phyloP scores from a whole-genome alignment of 208 protist genomes.

The Acanthamoeba healyi region DNA sequence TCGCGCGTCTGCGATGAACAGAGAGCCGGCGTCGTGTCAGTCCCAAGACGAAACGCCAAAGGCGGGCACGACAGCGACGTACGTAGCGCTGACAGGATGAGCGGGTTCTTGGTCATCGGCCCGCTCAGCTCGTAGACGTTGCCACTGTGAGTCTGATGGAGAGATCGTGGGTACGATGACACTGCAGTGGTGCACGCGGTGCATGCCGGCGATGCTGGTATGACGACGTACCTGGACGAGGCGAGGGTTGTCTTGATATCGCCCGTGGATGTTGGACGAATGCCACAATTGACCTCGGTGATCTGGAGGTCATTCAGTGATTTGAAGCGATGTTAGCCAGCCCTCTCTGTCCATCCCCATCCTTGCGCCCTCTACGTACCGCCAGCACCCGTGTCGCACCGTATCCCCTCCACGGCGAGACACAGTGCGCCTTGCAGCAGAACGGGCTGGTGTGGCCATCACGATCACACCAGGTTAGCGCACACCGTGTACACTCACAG shows the following conservation, averaged over 20 bases:
- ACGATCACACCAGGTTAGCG: not conserved
- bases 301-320: not conserved
- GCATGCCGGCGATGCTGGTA: not conserved
- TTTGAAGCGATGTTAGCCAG: not conserved
- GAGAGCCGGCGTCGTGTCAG: not conserved
- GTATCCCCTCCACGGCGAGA: conserved; percentile 37
- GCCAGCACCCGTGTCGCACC: not conserved
- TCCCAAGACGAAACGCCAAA: too few relatives aligned
- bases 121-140: conserved; percentile 44
- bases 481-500: too few relatives aligned
- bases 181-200: not conserved
- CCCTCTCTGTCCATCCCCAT: too few relatives aligned
- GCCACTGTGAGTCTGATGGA: conserved; percentile 15
- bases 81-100: conserved; percentile 11
- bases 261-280: conserved; percentile 41
- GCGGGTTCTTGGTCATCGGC: conserved; percentile 48
- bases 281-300: conserved; percentile 48
- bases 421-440: conserved; percentile 14
- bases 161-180: not conserved
- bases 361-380: too few relatives aligned
- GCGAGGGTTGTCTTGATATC: conserved; percentile 5
- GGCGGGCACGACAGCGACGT: too few relatives aligned
- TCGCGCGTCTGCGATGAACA: conserved; percentile 20
- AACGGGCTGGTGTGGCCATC: not conserved
- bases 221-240: conserved; percentile 22